Evolutionary conservation across 2,329 filamentous ascomycete species (phyloP), one percentile per base, ranked within the genome.

Genomic region (Fusarium floridanum): DNA sequence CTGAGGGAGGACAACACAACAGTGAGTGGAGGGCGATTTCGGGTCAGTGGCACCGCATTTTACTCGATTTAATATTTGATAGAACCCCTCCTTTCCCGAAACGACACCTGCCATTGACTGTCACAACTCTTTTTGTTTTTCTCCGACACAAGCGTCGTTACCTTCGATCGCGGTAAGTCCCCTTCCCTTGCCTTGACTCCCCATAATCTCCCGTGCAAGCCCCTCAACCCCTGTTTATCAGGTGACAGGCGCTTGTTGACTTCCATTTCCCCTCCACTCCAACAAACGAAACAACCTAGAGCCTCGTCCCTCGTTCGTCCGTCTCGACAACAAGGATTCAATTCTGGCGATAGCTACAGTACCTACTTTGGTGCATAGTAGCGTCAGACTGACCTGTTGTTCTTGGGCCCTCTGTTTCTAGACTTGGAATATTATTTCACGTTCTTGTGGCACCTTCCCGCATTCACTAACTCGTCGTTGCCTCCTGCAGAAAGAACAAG

Each of bases 161-260:
- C 29, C 61, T 37, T 56, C 22, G 48, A 20, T 27, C 12, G 29
- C 16, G n/a, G 66, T 64, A 48, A 43, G 66, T 73, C 66, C 62
- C 70, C 63, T 34, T 34, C 32, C 32, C 32, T 34, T 34, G 32
- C 32, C 32, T 55, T 53, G 48, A 27, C 48, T 39, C 43, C 37
- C 43, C 53, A 64, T 73, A 37, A 65, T 67, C 62, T 56, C 65
- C 43, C 59, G 71, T 41, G 61, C 57, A 37, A 41, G 61, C 59
- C 64, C 66, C 66, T 67, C 60, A 53, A 71, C 75, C 76, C 75
- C 67, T 75, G 76, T 60, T 62, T 48, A 78, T 79, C 77, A 79
- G 77, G 76, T 79, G 77, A 79, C 75, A 63, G 67, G 27, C 66
- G 72, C 68, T 79, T 79, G 76, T 79, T 79, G 77, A 78, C 74